Percentiles rank a stretch among this genome's conserved stretches.
Evolutionary conservation across 2,329 filamentous ascomycete species (phyloP).

Genomic region (Macrophomina pseudophaseolina): DNA sequence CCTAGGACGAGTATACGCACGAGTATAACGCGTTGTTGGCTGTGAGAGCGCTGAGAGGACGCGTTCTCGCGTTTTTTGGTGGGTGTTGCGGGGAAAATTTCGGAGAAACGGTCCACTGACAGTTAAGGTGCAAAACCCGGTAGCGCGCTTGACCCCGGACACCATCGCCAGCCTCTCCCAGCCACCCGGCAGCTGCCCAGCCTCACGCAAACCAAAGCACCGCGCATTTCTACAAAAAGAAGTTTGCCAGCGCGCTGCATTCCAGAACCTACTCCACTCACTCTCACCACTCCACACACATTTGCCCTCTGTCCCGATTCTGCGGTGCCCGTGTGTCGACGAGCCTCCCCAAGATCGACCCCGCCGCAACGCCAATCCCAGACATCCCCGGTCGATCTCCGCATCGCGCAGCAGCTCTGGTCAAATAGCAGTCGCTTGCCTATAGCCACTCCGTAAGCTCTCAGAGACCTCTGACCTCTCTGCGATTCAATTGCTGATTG

Average conservation of each 20-base stretch:
- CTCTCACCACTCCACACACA: neutral
- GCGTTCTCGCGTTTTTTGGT: no score
- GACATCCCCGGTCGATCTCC: neutral
- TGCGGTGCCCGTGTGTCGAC: neutral
- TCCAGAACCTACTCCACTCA: slow-evolving; percentile 17
- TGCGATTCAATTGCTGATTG: neutral
- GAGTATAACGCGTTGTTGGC: no score
- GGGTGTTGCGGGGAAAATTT: no score
- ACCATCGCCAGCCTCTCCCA: slow-evolving; percentile 11
- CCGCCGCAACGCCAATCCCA: slow-evolving; percentile 11
- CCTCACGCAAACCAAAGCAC: neutral
- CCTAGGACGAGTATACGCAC: no score
- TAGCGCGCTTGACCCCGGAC: neutral
- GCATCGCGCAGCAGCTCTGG: neutral
- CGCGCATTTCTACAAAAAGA: slow-evolving; percentile 13
- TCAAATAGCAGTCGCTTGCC: neutral
- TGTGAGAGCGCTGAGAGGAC: no score
- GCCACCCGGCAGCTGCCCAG: slow-evolving; percentile 9
- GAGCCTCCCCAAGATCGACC: slow-evolving; percentile 1
- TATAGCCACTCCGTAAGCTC: neutral
- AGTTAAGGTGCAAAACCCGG: no score
- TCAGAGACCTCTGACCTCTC: neutral
- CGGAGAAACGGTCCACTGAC: no score
- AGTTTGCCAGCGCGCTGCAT: neutral
- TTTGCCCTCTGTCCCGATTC: neutral